Evolutionary conservation across 306 rosid genomes (phyloP).

Genomic region (Rosa lucieae): DNA sequence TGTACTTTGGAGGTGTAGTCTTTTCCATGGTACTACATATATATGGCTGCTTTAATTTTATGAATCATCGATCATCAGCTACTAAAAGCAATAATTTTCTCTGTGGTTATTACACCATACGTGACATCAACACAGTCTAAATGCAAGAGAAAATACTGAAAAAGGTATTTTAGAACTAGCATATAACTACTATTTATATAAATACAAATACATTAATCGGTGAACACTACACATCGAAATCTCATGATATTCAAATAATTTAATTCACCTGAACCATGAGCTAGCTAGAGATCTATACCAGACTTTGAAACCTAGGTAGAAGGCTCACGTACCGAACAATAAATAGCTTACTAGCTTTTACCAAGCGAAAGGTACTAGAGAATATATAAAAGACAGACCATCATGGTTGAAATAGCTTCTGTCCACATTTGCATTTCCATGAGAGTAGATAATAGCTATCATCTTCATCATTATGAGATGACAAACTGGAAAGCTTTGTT

Average conservation of each 20-base stretch:
- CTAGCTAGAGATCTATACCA: not conserved
- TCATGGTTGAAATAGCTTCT: conserved; percentile 73
- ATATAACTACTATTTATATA: not conserved
- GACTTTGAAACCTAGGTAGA: not conserved
- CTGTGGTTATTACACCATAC: not conserved
- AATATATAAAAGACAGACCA: not conserved
- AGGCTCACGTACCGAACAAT: not conserved
- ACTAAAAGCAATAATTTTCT: not conserved
- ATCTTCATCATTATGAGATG: conserved; percentile 51
- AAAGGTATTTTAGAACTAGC: not conserved
- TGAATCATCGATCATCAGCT: not conserved
- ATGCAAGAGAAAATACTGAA: not conserved
- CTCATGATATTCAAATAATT: not conserved
- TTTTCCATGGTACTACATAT: not conserved
- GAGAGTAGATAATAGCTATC: conserved; percentile 73
- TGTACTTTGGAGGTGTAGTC: conserved; percentile 7
- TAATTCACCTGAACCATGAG: not conserved
- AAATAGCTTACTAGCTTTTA: not conserved
- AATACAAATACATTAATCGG: not conserved
- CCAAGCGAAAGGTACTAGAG: not conserved
- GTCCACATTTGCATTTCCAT: conserved; percentile 89
- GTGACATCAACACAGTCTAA: not conserved
- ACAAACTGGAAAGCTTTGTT: conserved; percentile 21
- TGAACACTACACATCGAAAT: not conserved
- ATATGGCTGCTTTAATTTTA: not conserved